phyloP scores from a whole-genome alignment of 2,329 filamentous ascomycete species.

The Fusarium keratoplasticum region DNA sequence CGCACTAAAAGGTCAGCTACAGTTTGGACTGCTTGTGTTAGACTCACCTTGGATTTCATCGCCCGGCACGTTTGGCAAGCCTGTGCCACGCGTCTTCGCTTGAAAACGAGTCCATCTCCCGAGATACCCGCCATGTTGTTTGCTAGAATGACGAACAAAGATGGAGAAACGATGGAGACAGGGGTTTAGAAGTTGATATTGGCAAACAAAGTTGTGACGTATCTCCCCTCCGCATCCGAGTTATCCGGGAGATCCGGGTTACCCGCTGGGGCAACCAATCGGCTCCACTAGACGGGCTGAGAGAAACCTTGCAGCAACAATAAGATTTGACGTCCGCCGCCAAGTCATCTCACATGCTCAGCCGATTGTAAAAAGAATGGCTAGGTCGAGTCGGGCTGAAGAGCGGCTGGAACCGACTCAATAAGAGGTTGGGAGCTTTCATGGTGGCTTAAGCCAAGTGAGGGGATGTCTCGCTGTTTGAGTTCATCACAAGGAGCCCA shows the following conservation, averaged over 20 bases:
- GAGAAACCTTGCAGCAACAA: not conserved
- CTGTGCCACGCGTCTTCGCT: slow-evolving; percentile 38
- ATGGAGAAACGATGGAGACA: not conserved
- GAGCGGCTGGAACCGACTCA: not conserved
- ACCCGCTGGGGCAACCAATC: not conserved
- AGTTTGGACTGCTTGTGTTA: not conserved
- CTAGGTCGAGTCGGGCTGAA: not conserved
- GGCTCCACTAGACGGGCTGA: not conserved
- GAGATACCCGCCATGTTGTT: not conserved
- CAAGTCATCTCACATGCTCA: not conserved
- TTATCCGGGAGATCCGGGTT: slow-evolving; percentile 1
- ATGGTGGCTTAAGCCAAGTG: not conserved
- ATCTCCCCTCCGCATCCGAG: not conserved
- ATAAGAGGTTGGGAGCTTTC: not conserved
- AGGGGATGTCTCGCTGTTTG: not conserved
- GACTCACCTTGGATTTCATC: slow-evolving; percentile 43
- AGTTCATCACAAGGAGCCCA: not conserved
- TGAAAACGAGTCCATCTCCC: slow-evolving; percentile 1
- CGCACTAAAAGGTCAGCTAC: not conserved
- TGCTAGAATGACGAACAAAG: not conserved
- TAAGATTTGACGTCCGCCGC: not conserved
- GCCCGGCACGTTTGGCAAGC: slow-evolving; percentile 41
- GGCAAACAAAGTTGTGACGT: not conserved
- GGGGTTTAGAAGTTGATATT: not conserved
- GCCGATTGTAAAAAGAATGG: not conserved